Evolutionary conservation across 495 filamentous ascomycete species (phyloP), one percentile per base, ranked within the genome.

Genomic region (Annulohypoxylon bovei): DNA sequence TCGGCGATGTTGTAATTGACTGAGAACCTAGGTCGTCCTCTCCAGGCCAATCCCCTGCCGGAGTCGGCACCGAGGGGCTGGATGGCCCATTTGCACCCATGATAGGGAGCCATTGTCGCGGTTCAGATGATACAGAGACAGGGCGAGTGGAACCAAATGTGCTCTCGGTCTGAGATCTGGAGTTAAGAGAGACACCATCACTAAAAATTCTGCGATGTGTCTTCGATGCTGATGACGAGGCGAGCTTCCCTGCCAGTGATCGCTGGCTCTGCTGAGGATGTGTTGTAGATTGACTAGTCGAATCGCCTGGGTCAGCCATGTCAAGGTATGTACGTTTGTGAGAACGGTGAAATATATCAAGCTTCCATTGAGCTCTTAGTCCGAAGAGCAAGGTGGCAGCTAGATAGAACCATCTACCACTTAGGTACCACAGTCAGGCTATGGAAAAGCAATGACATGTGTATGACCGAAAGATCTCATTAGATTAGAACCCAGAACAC

Each of bases 71-170:
- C 37, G 61, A 27, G 1, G 53, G 33, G 7, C 54, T 30, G 7
- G 23, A 12, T 6, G 35, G 25, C 6, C 33, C 37, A 6, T 2
- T 14, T 23, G 35, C 27, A 1, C 46, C 54, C 30, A 60, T 50
- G 18, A 65, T 40, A 12, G 55, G 61, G 40, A 58, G 54, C 60
- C 61, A 47, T 61, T 53, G 44, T 40, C 11, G 60, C 46, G 60
- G n/a, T 39, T 54, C 67, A 3, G 67, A 18, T 32, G 53, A 65
- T 20, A 27, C 44, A 6, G 60, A 30, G 12, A 33, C 33, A n/a
- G 60, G 35, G 1, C 37, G 37, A 30, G 46, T 27, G 7, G 47
- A 30, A 2, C 46, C 35, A 40, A 18, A 4, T 40, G 39, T 2
- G 22, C 55, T 61, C 27, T 46, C 46, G 20, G 33, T 14, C 39